phyloP scores from a whole-genome alignment of 2,329 filamentous ascomycete species.

The Paracorniculantispora psalliotae region DNA sequence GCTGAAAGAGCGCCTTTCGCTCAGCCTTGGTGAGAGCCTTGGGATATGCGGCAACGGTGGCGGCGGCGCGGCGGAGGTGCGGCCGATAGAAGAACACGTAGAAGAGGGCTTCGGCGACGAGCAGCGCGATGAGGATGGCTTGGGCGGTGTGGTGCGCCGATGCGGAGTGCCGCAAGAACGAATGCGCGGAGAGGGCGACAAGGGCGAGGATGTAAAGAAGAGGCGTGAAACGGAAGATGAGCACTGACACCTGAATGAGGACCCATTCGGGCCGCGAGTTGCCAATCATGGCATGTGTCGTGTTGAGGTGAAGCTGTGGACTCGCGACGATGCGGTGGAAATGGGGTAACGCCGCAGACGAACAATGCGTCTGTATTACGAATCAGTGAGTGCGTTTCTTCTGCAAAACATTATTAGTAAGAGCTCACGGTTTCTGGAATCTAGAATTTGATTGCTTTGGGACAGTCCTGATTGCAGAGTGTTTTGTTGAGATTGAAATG shows the following conservation, averaged over 20 bases:
- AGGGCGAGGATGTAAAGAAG: conserved; percentile 33
- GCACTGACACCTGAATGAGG: conserved; percentile 41
- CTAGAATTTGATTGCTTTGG: no score
- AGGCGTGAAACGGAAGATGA: conserved; percentile 40
- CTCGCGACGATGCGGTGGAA: background rate
- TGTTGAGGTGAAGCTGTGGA: background rate
- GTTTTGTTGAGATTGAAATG: background rate
- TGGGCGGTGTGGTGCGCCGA: conserved; percentile 16
- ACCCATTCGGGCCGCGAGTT: conserved; percentile 35
- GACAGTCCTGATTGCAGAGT: no score
- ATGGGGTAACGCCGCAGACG: background rate
- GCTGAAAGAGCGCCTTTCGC: conserved; percentile 51
- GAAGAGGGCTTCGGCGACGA: conserved; percentile 38
- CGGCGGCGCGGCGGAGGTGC: conserved; percentile 34
- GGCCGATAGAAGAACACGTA: conserved; percentile 39
- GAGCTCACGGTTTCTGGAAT: background rate
- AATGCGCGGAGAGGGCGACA: conserved; percentile 19
- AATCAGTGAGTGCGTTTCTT: no score
- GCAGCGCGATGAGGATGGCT: conserved; percentile 24
- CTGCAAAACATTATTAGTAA: no score
- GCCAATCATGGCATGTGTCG: conserved; percentile 29
- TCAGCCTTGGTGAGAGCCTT: conserved; percentile 35
- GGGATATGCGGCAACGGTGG: conserved; percentile 33
- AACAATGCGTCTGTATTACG: background rate
- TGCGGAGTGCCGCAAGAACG: conserved; percentile 14